A percentile compares a stretch with the other conserved stretches of the same genome.
phyloP scores from a whole-genome alignment of 1,284 basidiomycete species.

The Heimioporus punctisporus region DNA sequence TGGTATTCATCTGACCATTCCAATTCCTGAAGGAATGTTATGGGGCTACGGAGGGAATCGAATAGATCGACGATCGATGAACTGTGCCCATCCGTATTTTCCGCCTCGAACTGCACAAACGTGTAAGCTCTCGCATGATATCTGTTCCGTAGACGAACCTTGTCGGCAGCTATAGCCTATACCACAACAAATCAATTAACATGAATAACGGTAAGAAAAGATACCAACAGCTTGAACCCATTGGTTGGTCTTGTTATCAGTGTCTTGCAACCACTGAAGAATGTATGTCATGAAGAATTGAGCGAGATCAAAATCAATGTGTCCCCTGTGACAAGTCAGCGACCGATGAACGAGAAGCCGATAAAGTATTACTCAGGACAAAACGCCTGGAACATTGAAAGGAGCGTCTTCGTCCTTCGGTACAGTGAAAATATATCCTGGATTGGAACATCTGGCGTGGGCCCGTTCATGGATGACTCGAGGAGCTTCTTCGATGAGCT shows the following conservation, averaged over 20 bases:
- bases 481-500: conserved; percentile 70
- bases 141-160: conserved; percentile 48
- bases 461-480: conserved; percentile 79
- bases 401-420: conserved; percentile 69
- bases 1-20: conserved; percentile 94
- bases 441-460: conserved; percentile 78
- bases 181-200: conserved; percentile 6
- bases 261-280: conserved; percentile 88
- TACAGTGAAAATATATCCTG: conserved; percentile 92
- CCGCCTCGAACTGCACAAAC: conserved; percentile 77
- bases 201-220: background rate
- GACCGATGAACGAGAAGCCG: background rate
- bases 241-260: conserved; percentile 88
- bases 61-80: conserved; percentile 98
- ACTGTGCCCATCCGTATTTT: conserved; percentile 85
- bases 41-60: conserved; percentile 91
- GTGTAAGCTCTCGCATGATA: conserved; percentile 7
- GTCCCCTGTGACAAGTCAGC: conserved; percentile 37
- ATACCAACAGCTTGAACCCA: conserved; percentile 90
- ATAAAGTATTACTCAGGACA: conserved; percentile 63
- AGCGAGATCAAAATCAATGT: conserved; percentile 67
- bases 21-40: conserved; percentile 86
- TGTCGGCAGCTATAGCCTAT: conserved; percentile 86
- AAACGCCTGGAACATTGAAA: conserved; percentile 84
- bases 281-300: conserved; percentile 91